Evolutionary conservation across 2,329 filamentous ascomycete species (phyloP).

Genomic region (Fusarium pseudoanthophilum): DNA sequence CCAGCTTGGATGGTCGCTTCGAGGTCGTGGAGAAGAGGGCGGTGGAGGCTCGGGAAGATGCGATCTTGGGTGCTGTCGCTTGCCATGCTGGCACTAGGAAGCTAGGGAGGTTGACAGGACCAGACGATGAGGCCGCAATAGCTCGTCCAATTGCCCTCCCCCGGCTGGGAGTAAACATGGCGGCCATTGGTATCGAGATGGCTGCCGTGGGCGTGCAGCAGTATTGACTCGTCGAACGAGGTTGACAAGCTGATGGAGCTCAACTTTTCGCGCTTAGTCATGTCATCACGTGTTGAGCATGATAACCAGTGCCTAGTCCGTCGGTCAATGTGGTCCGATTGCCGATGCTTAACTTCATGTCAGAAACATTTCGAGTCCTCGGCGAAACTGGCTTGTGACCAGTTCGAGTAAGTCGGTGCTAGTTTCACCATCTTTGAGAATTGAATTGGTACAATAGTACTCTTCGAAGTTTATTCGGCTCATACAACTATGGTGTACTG

Average conservation of each 20-base stretch:
- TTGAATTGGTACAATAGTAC: constrained; percentile 46
- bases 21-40: constrained; percentile 76
- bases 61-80: constrained; percentile 47
- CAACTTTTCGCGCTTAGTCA: constrained; percentile 53
- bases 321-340: neutral
- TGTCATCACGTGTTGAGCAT: constrained; percentile 43
- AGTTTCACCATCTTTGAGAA: neutral
- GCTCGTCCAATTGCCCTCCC: constrained; percentile 69
- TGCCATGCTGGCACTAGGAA: constrained; percentile 81
- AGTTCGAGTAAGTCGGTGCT: neutral
- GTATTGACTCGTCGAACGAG: constrained; percentile 20
- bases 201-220: constrained; percentile 35
- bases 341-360: neutral
- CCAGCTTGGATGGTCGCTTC: constrained; percentile 81
- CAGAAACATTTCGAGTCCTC: neutral
- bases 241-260: constrained; percentile 32
- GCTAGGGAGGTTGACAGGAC: constrained; percentile 68
- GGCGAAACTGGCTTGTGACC: neutral
- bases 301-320: too few species aligned
- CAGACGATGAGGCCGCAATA: constrained; percentile 54
- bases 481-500: constrained; percentile 48
- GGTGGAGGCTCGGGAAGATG: constrained; percentile 52
- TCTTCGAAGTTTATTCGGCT: constrained; percentile 45
- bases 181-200: constrained; percentile 48
- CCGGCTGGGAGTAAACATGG: constrained; percentile 74